Evolutionary conservation across 108 stramenopile genomes (phyloP), one percentile per base, ranked within the genome.

Genomic region (Phaeodactylum tricornutum): DNA sequence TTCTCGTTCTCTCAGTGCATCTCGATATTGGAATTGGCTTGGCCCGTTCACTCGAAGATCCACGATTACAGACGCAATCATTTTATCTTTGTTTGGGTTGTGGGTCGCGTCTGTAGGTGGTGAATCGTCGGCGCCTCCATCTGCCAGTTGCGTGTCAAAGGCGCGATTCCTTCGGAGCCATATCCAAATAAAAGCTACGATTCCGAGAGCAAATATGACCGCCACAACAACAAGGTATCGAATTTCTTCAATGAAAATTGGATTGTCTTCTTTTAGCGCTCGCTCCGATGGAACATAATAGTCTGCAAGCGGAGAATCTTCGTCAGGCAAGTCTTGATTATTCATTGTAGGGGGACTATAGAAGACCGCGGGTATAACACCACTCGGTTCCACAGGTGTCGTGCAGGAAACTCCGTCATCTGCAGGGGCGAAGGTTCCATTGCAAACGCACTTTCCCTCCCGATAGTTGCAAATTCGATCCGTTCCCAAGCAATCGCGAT

Each of bases 1-100:
- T 51, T 11, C 29, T 24, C 15, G 22, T 29, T 30, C 50, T 12
- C 5, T 21, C 30, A 28, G 25, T 3, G 17, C 60, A 12, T 34
- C 50, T 16, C 27, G 44, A 37, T 24, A 30, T 16, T 35, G 25
- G 25, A 1, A 15, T 29, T 29, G 17, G 1, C 28, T 39, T 24
- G 25, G 45, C 5, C 28, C 45, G 21, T 46, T 46, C 33, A 77
- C 69, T 27, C 84, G 39, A 60, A 81, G 59, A 43, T 88, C 75
- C 29, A 84, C 75, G 50, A 88, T 34, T 15, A 88, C 64, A 6
- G 77, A 65, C 0, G 87, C 87, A 25, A 88, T 72, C 78, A 84
- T 80, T 47, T 88, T 88, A 57, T 84, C 77, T 59, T 88, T 88
- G 47, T 84, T 77, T n/a, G n/a, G n/a, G n/a, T n/a, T n/a, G n/a